Conservation (phyloP, 2,329 filamentous ascomycete species). For the Paecilomyces niveus region DNA sequence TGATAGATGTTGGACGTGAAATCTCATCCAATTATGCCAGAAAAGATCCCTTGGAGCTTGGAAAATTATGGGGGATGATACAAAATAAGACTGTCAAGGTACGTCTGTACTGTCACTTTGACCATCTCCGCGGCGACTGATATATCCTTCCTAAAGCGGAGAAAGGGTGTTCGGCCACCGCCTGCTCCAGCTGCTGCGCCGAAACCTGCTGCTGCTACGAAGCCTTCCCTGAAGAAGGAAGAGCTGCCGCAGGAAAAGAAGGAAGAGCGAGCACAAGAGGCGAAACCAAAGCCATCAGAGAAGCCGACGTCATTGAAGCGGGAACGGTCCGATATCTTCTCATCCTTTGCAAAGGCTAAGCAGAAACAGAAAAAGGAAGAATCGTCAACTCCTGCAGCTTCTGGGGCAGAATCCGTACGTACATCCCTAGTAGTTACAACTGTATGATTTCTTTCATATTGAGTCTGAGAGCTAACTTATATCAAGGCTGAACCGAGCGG, state of each 20-base stretch:
- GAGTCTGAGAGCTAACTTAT: slow-evolving; percentile 9
- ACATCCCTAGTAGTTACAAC: slow-evolving; percentile 3
- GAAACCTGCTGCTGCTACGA: slow-evolving; percentile 29
- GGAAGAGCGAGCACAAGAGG: slow-evolving; percentile 13
- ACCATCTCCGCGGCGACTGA: slow-evolving; percentile 1
- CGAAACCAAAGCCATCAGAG: slow-evolving; percentile 25
- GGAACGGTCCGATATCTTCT: slow-evolving; percentile 62
- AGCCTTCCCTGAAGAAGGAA: slow-evolving; percentile 24
- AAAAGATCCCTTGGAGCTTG: slow-evolving; percentile 54
- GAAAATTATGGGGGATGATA: slow-evolving; percentile 65
- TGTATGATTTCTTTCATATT: slow-evolving; percentile 13
- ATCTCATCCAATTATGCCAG: slow-evolving; percentile 49
- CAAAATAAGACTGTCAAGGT: slow-evolving; percentile 62
- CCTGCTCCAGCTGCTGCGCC: slow-evolving; percentile 19
- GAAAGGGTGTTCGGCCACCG: slow-evolving; percentile 39
- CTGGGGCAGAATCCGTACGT: slow-evolving; percentile 29
- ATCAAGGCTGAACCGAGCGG: slow-evolving; percentile 27
- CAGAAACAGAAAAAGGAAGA: slow-evolving; percentile 47
- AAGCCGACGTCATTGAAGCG: slow-evolving; percentile 48
- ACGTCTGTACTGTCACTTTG: slow-evolving; percentile 3
- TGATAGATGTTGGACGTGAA: slow-evolving; percentile 64
- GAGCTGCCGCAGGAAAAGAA: slow-evolving; percentile 14
- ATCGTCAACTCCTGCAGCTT: slow-evolving; percentile 29
- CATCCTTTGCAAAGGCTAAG: slow-evolving; percentile 68
- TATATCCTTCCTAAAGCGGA: slow-evolving; percentile 29